Evolutionary conservation across 306 rosid species (phyloP).

Genomic region (Gastrolobium villosum): DNA sequence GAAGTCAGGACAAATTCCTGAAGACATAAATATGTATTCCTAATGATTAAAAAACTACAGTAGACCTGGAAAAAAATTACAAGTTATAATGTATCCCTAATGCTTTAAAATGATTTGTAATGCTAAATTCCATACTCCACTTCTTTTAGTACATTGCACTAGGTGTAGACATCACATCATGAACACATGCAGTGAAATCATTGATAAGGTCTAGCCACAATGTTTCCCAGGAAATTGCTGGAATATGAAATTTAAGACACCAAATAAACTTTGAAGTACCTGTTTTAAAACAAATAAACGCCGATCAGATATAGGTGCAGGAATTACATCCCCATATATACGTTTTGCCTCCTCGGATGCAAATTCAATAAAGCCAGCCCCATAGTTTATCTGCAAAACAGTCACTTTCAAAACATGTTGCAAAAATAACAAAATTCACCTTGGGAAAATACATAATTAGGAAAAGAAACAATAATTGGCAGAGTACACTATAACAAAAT

Average conservation of each 20-base stretch:
- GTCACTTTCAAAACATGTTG: conserved; percentile 37
- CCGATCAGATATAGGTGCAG: conserved; percentile 85
- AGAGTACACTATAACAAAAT: conserved; percentile 40
- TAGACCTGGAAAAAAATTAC: background rate
- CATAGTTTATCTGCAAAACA: conserved; percentile 70
- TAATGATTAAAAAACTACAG: background rate
- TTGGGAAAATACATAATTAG: conserved; percentile 26
- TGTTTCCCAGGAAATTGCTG: conserved; percentile 4
- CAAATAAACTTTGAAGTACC: conserved; percentile 57
- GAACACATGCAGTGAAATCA: conserved; percentile 15
- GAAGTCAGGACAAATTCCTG: conserved; percentile 29
- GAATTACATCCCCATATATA: conserved; percentile 93
- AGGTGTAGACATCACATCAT: conserved; percentile 17
- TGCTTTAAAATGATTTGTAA: conserved; percentile 27
- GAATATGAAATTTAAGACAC: conserved; percentile 34
- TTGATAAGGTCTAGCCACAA: conserved; percentile 11
- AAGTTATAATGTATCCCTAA: conserved; percentile 2
- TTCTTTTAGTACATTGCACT: conserved; percentile 15
- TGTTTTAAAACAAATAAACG: conserved; percentile 90
- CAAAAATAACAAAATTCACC: conserved; percentile 30
- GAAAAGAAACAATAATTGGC: conserved; percentile 19
- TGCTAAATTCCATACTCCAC: conserved; percentile 27
- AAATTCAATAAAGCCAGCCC: conserved; percentile 94
- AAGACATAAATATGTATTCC: background rate
- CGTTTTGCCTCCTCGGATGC: conserved; percentile 95